Percentiles rank a stretch among this genome's conserved stretches.
phyloP scores from a whole-genome alignment of 2,329 filamentous ascomycete genomes.

The Penicillium verrucosum region DNA sequence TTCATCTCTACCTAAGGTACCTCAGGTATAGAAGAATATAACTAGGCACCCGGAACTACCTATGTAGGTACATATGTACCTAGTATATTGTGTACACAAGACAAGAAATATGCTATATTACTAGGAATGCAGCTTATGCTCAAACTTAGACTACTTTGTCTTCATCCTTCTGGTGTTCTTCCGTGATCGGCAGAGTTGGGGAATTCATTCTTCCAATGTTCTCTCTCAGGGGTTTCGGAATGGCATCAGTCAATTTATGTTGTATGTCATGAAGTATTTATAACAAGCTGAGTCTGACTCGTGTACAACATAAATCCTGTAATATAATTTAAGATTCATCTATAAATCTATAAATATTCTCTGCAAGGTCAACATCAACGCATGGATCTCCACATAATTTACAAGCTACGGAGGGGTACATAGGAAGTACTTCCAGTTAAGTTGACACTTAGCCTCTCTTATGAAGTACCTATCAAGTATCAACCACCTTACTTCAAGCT shows the following conservation, averaged over 20 bases:
- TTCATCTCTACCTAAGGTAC: neutral
- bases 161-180: slow-evolving; percentile 1
- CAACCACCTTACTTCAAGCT: neutral
- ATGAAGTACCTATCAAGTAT: neutral
- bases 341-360: slow-evolving; percentile 8
- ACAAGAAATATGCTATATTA: neutral
- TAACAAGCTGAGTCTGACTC: neutral
- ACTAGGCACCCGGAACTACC: neutral
- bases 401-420: neutral
- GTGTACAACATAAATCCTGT: neutral
- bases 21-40: neutral
- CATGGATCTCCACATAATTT: slow-evolving; percentile 9
- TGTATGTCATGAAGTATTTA: neutral
- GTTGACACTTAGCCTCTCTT: neutral
- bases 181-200: slow-evolving; percentile 5
- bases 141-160: neutral
- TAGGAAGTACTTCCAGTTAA: neutral
- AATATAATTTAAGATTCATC: slow-evolving; percentile 5
- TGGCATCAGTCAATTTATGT: neutral
- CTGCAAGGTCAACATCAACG: slow-evolving; percentile 2
- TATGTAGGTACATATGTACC: neutral
- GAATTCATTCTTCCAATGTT: neutral
- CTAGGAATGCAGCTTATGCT: neutral
- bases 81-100: neutral
- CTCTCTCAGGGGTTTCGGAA: slow-evolving; percentile 8